Base-by-base conservation (phyloP, 163 green algal species). In the Scenedesmus sp. region DNA sequence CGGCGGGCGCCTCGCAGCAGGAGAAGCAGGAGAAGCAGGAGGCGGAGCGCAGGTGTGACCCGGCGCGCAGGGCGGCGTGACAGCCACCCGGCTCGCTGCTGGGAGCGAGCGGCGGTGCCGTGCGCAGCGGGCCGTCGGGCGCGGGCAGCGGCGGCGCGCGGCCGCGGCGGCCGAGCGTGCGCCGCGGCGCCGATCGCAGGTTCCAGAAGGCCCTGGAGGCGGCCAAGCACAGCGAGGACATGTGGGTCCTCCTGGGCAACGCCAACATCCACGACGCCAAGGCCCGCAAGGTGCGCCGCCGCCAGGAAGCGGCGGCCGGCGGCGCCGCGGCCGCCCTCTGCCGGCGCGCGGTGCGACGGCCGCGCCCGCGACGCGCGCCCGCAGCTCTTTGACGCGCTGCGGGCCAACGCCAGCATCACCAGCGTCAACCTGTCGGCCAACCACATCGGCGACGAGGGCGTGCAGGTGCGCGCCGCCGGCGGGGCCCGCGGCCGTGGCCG, bases 361-460 rank as follows among this genome's bases (percentile, higher is more conserved):
- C 31, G n/a, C n/a, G n/a, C n/a, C n/a, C n/a, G n/a, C n/a, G n/a
- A n/a, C n/a, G n/a, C 56, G 33, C 29, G 15, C 2, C 28, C 45
- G 83, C 87, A 92, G 86, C 67, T 94, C 7, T 81, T 81, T 1
- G 84, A 95, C 11, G 79, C 81, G 0, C 64, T 96, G 10, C 83
- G 78, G 34, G 56, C 58, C 18, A 96, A 94, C 85, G 83, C 63
- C 15, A 86, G 80, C 29, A 66, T 94, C 42, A 93, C 91, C 0
- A 90, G 80, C 0, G 34, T 96, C 1, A 88, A 96, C 79, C 76
- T 96, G 26, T 88, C 85, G 0, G 47, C 67, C 33, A 96, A 96
- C 74, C 80, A 86, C 54, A 87, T 96, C 34, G 80, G 73, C 3
- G 85, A 92, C n/a, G 85, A 89, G 17, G 88, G 87, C 4, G 80